Percentiles rank a stretch among this genome's conserved stretches.
phyloP scores from a whole-genome alignment of 345 rosid genomes.

The Eucalyptus globulus region DNA sequence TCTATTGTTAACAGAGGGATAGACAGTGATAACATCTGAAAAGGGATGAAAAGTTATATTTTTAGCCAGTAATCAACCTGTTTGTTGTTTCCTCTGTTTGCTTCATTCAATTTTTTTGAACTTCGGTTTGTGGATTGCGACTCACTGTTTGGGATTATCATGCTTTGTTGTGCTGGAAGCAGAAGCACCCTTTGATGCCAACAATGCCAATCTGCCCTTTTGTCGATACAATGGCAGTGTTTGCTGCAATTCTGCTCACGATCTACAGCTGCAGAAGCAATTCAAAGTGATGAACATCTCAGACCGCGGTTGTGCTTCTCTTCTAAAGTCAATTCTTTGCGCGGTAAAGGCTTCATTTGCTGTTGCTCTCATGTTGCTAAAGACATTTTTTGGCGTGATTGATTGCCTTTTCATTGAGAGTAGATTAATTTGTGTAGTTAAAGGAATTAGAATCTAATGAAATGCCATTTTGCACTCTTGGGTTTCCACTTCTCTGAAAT shows the following conservation, averaged over 20 bases:
- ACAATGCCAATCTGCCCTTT: constrained; percentile 38
- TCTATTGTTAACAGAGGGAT: not conserved
- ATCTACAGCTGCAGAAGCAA: constrained; percentile 49
- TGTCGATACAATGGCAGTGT: constrained; percentile 66
- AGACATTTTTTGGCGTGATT: not conserved
- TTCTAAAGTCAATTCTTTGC: constrained; percentile 66
- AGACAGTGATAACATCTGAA: not conserved
- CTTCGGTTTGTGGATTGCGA: not conserved
- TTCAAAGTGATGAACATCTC: constrained; percentile 65
- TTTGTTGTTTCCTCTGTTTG: not conserved
- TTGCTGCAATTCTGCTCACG: constrained; percentile 72
- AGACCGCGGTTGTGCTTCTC: constrained; percentile 46
- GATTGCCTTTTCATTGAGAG: not conserved
- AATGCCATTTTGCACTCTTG: not conserved
- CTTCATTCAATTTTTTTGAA: not conserved
- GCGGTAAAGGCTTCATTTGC: constrained; percentile 31
- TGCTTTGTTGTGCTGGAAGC: not conserved
- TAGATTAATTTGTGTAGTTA: not conserved
- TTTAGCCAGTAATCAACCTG: not conserved
- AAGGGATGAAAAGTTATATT: not conserved
- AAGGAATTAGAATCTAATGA: not conserved
- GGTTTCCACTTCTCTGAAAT: not conserved
- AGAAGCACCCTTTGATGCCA: constrained; percentile 56
- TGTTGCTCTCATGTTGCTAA: not conserved
- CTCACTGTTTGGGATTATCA: not conserved